A percentile compares a stretch with the other conserved stretches of the same genome.
Conservation (phyloP, 208 protist species). For the Trypanosoma conorhini region DNA sequence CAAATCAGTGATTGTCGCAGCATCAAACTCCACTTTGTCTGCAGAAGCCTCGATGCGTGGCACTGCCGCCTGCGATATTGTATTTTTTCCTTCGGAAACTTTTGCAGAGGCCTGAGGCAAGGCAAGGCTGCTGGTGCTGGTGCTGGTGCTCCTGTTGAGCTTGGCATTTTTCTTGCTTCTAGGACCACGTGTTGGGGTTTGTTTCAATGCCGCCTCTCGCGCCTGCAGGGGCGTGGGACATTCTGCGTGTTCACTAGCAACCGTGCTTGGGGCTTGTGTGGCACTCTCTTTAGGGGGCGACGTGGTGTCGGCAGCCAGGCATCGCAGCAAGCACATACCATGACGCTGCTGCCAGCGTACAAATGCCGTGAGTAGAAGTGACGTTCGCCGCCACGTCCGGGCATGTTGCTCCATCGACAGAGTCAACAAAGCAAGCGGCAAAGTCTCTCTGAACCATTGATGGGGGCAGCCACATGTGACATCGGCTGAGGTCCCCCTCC, state of each 20-base stretch:
- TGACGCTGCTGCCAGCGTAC: conserved; percentile 50
- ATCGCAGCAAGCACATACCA: conserved; percentile 44
- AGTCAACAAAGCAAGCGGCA: conserved; percentile 46
- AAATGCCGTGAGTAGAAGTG: conserved; percentile 29
- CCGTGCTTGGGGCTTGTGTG: conserved; percentile 20
- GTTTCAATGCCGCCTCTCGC: background rate
- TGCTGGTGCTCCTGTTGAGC: background rate
- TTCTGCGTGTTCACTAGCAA: conserved; percentile 3
- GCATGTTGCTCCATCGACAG: conserved; percentile 45
- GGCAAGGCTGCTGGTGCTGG: background rate
- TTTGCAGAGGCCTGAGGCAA: background rate
- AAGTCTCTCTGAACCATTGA: conserved; percentile 52
- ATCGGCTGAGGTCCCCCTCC: background rate
- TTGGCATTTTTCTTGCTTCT: background rate
- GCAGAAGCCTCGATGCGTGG: background rate
- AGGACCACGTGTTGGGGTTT: background rate
- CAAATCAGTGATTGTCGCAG: background rate
- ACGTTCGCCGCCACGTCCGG: conserved; percentile 25
- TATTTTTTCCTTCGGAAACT: background rate
- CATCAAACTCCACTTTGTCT: background rate
- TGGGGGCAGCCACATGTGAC: conserved; percentile 49
- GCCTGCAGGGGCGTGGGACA: background rate
- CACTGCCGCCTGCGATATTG: background rate
- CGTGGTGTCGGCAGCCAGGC: conserved; percentile 4
- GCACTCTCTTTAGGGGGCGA: conserved; percentile 7